Evolutionary conservation across 225 moss, liverwort and hornwort genomes (phyloP).

Genomic region (Pseudoscleropodium purum): DNA sequence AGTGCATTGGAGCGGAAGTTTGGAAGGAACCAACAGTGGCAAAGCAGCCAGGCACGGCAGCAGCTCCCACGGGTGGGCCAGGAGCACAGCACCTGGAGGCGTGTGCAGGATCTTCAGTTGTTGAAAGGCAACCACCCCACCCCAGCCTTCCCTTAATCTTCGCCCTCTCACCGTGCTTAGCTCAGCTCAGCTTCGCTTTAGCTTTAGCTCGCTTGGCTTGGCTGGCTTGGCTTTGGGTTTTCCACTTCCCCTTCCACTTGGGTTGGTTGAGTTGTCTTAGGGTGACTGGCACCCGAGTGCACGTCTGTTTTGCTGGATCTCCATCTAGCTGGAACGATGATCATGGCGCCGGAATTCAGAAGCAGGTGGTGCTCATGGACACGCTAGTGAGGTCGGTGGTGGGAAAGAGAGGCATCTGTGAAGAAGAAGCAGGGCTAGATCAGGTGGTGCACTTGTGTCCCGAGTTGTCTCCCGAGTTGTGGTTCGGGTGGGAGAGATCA

Average conservation of each 20-base stretch:
- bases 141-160: neutral
- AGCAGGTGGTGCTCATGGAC: neutral
- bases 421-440: neutral
- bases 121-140: conserved; percentile 1
- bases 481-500: neutral
- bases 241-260: neutral
- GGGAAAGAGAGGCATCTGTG: neutral
- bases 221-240: neutral
- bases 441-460: neutral
- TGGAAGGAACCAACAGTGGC: neutral
- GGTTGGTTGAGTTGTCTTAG: neutral
- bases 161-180: neutral
- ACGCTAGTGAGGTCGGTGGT: neutral
- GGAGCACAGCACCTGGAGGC: conserved; percentile 22
- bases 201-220: neutral
- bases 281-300: neutral
- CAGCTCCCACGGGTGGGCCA: conserved; percentile 8
- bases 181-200: neutral
- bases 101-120: conserved; percentile 27
- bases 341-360: neutral
- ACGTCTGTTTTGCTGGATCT: neutral
- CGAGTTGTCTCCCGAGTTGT: neutral
- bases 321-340: neutral
- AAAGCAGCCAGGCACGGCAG: neutral
- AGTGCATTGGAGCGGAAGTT: conserved; percentile 21